Percentiles rank a stretch among this genome's conserved stretches.
Evolutionary conservation across 257 asterid genomes (phyloP).

Genomic region (Avicennia marina): DNA sequence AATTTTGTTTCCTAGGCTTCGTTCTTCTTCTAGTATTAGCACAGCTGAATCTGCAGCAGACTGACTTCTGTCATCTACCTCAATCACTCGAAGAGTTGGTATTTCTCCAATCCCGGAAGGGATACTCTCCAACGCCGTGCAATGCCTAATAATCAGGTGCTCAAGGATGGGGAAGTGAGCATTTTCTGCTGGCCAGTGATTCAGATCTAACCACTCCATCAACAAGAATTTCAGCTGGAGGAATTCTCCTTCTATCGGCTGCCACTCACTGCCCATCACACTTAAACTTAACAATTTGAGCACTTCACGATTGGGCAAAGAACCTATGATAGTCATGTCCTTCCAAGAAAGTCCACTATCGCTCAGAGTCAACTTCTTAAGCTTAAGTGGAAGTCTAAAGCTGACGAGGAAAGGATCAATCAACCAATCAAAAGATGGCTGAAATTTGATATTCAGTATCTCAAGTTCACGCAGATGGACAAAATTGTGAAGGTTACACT

Average conservation of each 20-base stretch:
- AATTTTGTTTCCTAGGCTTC: too few species aligned
- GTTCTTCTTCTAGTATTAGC: too few species aligned
- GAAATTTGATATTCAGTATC: too few species aligned
- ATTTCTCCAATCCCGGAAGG: slow-evolving; percentile 18
- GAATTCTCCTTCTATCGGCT: slow-evolving; percentile 8
- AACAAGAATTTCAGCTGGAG: not conserved
- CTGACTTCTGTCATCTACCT: too few species aligned
- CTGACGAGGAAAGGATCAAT: not conserved
- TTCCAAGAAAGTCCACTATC: not conserved
- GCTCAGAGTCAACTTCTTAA: slow-evolving; percentile 1
- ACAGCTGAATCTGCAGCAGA: too few species aligned
- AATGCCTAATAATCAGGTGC: not conserved
- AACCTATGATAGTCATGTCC: not conserved
- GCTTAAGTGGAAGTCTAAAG: not conserved
- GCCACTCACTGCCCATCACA: slow-evolving; percentile 2
- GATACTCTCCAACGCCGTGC: not conserved
- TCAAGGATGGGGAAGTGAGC: slow-evolving; percentile 9
- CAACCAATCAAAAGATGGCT: too few species aligned
- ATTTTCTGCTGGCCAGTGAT: slow-evolving; percentile 7
- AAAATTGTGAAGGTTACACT: not conserved
- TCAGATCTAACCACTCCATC: not conserved
- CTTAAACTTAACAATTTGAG: not conserved
- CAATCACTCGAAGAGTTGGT: too few species aligned
- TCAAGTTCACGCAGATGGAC: too few species aligned
- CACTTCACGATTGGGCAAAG: not conserved